Percentiles rank a stretch among this genome's conserved stretches.
Conservation (phyloP, 1,284 basidiomycete genomes). For the Tilletia indica region DNA sequence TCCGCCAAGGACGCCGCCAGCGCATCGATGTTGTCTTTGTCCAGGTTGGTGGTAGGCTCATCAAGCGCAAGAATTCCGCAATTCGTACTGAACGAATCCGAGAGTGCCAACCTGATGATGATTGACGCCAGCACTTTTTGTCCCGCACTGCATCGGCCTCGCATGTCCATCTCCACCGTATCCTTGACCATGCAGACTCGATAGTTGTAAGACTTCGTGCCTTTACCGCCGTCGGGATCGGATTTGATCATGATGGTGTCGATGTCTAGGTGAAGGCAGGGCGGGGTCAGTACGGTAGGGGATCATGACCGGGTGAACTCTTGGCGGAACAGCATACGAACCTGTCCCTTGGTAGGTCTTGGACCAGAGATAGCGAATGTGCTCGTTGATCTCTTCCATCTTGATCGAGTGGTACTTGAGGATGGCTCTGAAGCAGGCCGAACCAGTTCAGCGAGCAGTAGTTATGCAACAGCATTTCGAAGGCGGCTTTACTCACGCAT, state of each 20-base stretch:
- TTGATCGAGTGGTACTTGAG: conserved; percentile 98
- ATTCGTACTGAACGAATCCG: conserved; percentile 94
- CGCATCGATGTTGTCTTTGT: conserved; percentile 93
- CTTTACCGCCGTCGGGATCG: conserved; percentile 71
- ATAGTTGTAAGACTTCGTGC: conserved; percentile 85
- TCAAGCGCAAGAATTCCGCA: conserved; percentile 96
- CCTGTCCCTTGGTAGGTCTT: conserved; percentile 95
- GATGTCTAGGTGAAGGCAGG: conserved; percentile 68
- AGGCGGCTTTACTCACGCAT: conserved; percentile 43
- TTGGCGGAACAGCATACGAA: conserved; percentile 49
- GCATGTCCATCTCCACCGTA: conserved; percentile 99
- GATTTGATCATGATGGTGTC: conserved; percentile 95
- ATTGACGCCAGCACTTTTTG: conserved; percentile 99
- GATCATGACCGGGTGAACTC: not conserved
- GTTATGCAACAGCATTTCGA: not conserved
- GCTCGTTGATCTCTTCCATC: conserved; percentile 99
- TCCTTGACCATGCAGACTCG: conserved; percentile 95
- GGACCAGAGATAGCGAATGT: conserved; percentile 73
- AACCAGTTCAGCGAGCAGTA: conserved; percentile 48
- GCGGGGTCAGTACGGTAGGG: not conserved
- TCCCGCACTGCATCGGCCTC: conserved; percentile 93
- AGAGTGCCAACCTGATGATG: conserved; percentile 94
- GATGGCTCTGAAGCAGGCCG: conserved; percentile 66
- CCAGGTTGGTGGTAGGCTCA: conserved; percentile 96
- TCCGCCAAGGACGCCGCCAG: conserved; percentile 86